Base-by-base conservation (phyloP, 2,329 filamentous ascomycete genomes). In the Epichloe hybrida region DNA sequence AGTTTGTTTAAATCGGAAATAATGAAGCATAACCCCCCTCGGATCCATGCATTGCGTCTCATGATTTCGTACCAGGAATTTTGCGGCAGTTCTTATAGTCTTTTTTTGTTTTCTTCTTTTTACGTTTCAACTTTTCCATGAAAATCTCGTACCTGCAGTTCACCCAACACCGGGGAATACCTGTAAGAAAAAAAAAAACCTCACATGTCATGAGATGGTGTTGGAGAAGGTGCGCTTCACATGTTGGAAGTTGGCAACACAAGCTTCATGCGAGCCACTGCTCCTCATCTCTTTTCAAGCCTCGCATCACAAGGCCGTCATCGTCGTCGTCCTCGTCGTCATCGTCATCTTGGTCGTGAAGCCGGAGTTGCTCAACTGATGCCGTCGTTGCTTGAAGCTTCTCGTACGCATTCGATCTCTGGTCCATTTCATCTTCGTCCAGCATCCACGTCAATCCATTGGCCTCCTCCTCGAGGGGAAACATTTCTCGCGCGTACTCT, bases 381-480 rank as follows among this genome's bases (percentile, higher is more conserved):
- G 56, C 64, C 37, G 63, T 59, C 27, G 66, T 61, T 54, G 56
- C 59, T 55, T 62, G 63, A 52, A 63, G 54, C 49, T 64, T 66
- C n/a, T 69, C 66, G n/a, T 66, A 65, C 8, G 23, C 43, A 64
- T 66, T 36, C 58, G 62, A 23, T 60, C 54, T 50, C 31, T 54
- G 53, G 3, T 52, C 62, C 15, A 63, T 62, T 15, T 72, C 72
- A 39, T 73, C 74, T 11, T 75, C 75, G 4, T 77, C 74, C 42
- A 76, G 63, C 91, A 96, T 97, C 93, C 93, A 98, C 13, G 85
- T 88, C 62, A 93, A 71, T 5, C 91, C 91, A 64, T 97, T 97
- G 35, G 89, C 88, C 59, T 90, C 85, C 69, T 98, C 93, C 66
- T 98, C 93, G 12, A 96, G 77, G 0, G 88, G 88, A 61, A 97